phyloP scores from a whole-genome alignment of 2,329 filamentous ascomycete species.

The Aspergillus proliferans region DNA sequence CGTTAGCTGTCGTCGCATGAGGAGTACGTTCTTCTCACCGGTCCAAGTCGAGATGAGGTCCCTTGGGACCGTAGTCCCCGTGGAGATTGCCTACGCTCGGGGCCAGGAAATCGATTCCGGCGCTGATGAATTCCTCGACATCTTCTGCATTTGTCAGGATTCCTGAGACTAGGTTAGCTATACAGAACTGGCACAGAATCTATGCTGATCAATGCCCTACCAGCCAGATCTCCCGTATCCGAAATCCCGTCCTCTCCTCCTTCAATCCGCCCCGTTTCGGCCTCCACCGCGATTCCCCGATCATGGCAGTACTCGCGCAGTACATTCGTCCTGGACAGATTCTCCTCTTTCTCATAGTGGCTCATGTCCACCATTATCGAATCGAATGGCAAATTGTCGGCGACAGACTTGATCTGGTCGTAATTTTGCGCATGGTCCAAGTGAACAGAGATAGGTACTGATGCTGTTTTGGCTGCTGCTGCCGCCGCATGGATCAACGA shows the following conservation, averaged over 20 bases:
- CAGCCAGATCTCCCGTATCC: constrained; percentile 56
- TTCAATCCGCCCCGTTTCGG: constrained; percentile 63
- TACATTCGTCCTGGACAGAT: constrained; percentile 55
- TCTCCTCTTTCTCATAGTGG: constrained; percentile 62
- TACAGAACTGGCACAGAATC: too few species aligned
- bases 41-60: constrained; percentile 49
- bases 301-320: constrained; percentile 56
- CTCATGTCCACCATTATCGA: constrained; percentile 70
- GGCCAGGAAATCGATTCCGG: constrained; percentile 64
- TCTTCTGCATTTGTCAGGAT: constrained; percentile 61
- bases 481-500: constrained; percentile 48
- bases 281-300: constrained; percentile 59
- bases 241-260: constrained; percentile 66
- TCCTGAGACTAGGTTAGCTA: constrained; percentile 11
- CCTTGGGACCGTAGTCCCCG: constrained; percentile 59
- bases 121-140: constrained; percentile 60
- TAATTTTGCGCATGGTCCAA: constrained; percentile 58
- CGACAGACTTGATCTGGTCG: constrained; percentile 52
- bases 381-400: constrained; percentile 54
- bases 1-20: background rate
- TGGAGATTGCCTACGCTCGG: constrained; percentile 69
- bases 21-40: background rate
- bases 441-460: constrained; percentile 54
- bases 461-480: constrained; percentile 46
- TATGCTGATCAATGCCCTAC: background rate